A percentile compares a stretch with the other conserved stretches of the same genome.
Conservation (phyloP, 805 yeast species). For the Limtongia smithiae region DNA sequence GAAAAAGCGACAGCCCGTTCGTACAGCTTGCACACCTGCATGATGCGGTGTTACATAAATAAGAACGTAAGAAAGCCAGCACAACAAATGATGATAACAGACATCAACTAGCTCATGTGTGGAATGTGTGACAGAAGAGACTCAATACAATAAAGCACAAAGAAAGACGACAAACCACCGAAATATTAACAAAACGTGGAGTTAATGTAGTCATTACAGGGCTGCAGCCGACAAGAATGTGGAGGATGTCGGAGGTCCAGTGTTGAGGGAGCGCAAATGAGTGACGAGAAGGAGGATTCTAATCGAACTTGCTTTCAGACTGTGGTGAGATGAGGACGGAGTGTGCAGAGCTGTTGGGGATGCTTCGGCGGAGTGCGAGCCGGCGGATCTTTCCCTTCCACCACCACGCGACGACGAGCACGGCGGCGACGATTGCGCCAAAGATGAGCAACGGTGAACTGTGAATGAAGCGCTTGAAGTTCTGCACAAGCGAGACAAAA, state of each 20-base stretch:
- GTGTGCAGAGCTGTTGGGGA: slow-evolving; percentile 2
- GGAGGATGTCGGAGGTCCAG: too few species aligned
- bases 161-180: not conserved
- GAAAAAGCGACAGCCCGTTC: too few species aligned
- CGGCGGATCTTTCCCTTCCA: slow-evolving; percentile 25
- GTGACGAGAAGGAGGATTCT: too few species aligned
- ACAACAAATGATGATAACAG: not conserved
- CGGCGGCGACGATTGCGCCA: slow-evolving; percentile 9
- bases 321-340: not conserved
- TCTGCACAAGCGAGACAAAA: slow-evolving; percentile 15
- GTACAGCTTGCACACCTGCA: too few species aligned
- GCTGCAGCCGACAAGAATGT: too few species aligned
- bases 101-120: not conserved
- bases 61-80: not conserved
- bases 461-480: slow-evolving; percentile 1
- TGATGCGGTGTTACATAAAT: too few species aligned
- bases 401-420: slow-evolving; percentile 21
- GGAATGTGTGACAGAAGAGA: too few species aligned
- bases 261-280: too few species aligned
- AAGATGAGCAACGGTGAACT: slow-evolving; percentile 18
- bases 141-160: not conserved
- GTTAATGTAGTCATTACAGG: too few species aligned
- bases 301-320: slow-evolving; percentile 11
- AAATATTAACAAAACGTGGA: too few species aligned
- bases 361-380: slow-evolving; percentile 13